Base-by-base conservation (phyloP, 768 basidiomycete species). In the Termitomyces sp. region DNA sequence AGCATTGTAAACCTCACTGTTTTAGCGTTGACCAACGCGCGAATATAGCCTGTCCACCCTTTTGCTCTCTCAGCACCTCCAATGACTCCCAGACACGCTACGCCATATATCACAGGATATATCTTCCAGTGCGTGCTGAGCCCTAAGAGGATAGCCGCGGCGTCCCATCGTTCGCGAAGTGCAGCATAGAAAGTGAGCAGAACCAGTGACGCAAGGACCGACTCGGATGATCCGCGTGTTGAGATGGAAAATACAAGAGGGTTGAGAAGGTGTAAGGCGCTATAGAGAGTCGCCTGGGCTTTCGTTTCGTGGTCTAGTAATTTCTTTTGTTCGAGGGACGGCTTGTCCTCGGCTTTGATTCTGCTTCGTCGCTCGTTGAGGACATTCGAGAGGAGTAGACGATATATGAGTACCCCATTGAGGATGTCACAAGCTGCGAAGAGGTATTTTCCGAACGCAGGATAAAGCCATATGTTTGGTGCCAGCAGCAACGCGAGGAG, bases 211-310 rank as follows among this genome's bases (percentile, higher is more conserved):
- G 88, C 86, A 16, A 98, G 84, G 18, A 97, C 75, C 2, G 93
- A 86, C 71, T 99, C 97, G 4, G 96, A 95, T 18, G 94, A 98
- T 7, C 97, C 97, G 18, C 97, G 87, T 0, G 97, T 98, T 7
- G 95, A 97, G 65, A 99, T 98, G 62, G 94, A 89, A 71, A 97
- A 91, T 2, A 96, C 89, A 64, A 99, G 82, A 0, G 97, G 97
- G 73, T 95, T 98, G 58, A 98, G 80, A 2, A 98, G 86, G 76
- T 98, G 93, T 2, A 89, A 66, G 0, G 83, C 75, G 36, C 83
- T 82, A 63, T 85, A 85, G n/a, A 86, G 63, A 1, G 82, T 79
- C 5, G 89, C 86, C 54, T 53, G 44, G 7, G 54, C 43, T 18
- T 53, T 33, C 33, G 24, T 32, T 55, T 65, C 37, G 14, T 40